These are phyloP conservation scores for Mycena olivaceomarginata DNA, from an alignment of 768 basidiomycete genomes.

Conservation along the genomic window DNA sequence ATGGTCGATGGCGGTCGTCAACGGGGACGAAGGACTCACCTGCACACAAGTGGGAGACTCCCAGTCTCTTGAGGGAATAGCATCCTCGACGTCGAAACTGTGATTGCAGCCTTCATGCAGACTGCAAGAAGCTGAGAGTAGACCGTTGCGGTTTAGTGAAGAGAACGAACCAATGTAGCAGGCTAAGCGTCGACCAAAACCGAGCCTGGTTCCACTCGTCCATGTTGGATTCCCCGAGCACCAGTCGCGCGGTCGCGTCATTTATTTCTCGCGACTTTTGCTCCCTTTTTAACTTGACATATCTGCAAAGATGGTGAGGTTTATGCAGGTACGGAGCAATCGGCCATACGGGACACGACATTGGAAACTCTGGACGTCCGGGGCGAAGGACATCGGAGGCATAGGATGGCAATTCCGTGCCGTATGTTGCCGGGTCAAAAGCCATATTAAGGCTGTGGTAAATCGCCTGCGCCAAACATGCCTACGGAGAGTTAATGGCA, in stretches of 20 bases:
- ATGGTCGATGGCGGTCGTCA: not conserved
- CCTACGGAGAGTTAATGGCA: conserved; percentile 19
- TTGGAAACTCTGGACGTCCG: conserved; percentile 37
- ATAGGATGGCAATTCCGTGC: conserved; percentile 30
- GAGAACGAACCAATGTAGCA: conserved; percentile 37
- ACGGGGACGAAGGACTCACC: not conserved
- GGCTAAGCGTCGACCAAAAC: conserved; percentile 32
- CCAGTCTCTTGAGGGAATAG: not conserved
- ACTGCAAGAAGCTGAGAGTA: conserved; percentile 14
- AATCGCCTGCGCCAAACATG: conserved; percentile 44
- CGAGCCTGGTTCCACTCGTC: conserved; percentile 46
- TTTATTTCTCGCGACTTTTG: conserved; percentile 31
- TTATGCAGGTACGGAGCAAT: not conserved
- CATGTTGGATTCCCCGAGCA: conserved; percentile 47
- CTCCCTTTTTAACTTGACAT: conserved; percentile 26
- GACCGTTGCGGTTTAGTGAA: not conserved
- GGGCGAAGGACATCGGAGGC: conserved; percentile 6
- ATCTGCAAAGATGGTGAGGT: not conserved
- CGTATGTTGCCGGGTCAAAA: conserved; percentile 41
- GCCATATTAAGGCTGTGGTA: conserved; percentile 45
- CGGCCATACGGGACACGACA: conserved; percentile 42
- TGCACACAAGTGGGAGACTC: conserved; percentile 16
- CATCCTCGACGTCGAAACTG: conserved; percentile 40
- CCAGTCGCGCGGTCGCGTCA: conserved; percentile 40
- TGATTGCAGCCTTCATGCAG: conserved; percentile 41